Conservation (phyloP, 768 basidiomycete species). For the Phylloporus arenicola region DNA sequence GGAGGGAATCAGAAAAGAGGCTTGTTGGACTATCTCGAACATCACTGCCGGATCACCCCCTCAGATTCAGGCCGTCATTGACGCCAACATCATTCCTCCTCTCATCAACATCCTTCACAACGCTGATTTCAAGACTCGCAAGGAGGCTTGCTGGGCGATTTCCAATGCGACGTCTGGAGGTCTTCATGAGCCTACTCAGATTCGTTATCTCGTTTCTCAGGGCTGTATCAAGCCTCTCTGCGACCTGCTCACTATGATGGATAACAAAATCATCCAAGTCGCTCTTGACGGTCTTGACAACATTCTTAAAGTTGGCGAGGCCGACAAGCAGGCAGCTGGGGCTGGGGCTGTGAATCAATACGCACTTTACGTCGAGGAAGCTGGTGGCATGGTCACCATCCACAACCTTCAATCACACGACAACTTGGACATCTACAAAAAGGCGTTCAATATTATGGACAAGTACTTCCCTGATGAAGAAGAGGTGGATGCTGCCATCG, state of each 20-base stretch:
- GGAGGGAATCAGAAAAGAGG: constrained; percentile 98
- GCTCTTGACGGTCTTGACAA: constrained; percentile 98
- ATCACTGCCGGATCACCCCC: constrained; percentile 95
- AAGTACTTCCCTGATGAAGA: constrained; percentile 99
- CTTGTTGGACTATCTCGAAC: constrained; percentile 99
- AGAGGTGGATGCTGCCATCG: constrained; percentile 79
- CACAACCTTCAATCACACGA: constrained; percentile 99
- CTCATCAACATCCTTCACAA: constrained; percentile 97
- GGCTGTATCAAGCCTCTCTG: constrained; percentile 99
- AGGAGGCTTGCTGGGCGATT: constrained; percentile 99
- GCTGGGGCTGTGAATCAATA: constrained; percentile 88
- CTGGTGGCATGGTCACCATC: constrained; percentile 97
- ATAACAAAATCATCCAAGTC: constrained; percentile 99
- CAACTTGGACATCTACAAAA: constrained; percentile 99
- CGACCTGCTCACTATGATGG: constrained; percentile 95
- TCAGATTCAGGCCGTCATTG: constrained; percentile 96
- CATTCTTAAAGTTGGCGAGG: constrained; percentile 95
- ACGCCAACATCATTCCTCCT: constrained; percentile 96
- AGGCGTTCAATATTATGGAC: constrained; percentile 97
- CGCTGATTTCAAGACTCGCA: constrained; percentile 98
- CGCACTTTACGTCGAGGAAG: constrained; percentile 93
- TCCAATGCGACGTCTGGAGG: constrained; percentile 99
- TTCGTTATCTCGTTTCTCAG: constrained; percentile 95
- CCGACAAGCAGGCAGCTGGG: constrained; percentile 79
- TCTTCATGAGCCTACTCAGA: constrained; percentile 92